Evolutionary conservation across 805 yeast species (phyloP).

Genomic region (Starmera pachycereana): DNA sequence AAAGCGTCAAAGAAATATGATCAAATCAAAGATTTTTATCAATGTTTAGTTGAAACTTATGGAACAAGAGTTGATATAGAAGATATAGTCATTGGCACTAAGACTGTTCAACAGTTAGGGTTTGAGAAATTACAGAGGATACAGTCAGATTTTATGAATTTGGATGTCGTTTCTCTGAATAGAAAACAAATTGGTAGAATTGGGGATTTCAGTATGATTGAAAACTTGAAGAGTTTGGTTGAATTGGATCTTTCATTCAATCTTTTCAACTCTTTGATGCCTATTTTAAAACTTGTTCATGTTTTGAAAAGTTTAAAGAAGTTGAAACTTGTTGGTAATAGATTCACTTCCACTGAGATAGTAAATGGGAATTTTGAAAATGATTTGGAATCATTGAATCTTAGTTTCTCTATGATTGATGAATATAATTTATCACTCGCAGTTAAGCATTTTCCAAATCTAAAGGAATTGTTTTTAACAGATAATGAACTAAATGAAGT

Average conservation of each 20-base stretch:
- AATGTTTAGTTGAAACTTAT: conserved; percentile 44
- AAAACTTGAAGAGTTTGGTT: conserved; percentile 23
- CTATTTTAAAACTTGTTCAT: conserved; percentile 27
- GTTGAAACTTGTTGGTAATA: conserved; percentile 47
- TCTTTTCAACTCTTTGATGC: conserved; percentile 32
- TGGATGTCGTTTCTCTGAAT: conserved; percentile 43
- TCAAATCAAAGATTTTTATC: conserved; percentile 23
- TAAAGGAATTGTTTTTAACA: conserved; percentile 20
- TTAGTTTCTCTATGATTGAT: conserved; percentile 5
- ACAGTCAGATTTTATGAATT: conserved; percentile 34
- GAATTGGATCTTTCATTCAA: conserved; percentile 54
- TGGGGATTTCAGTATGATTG: not conserved
- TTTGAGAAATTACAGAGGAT: conserved; percentile 43
- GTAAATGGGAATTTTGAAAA: not conserved
- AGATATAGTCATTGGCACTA: conserved; percentile 40
- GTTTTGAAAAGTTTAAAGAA: conserved; percentile 27
- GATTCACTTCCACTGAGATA: conserved; percentile 16
- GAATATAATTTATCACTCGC: too few species aligned
- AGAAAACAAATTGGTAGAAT: conserved; percentile 24
- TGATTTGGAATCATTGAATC: conserved; percentile 7
- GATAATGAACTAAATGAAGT: conserved; percentile 17
- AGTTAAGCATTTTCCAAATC: conserved; percentile 21
- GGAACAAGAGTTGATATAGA: conserved; percentile 23
- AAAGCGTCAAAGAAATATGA: conserved; percentile 33
- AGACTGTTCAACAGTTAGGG: conserved; percentile 54